Evolutionary conservation across 1,284 basidiomycete genomes (phyloP).

Genomic region (Puccinia polysora): DNA sequence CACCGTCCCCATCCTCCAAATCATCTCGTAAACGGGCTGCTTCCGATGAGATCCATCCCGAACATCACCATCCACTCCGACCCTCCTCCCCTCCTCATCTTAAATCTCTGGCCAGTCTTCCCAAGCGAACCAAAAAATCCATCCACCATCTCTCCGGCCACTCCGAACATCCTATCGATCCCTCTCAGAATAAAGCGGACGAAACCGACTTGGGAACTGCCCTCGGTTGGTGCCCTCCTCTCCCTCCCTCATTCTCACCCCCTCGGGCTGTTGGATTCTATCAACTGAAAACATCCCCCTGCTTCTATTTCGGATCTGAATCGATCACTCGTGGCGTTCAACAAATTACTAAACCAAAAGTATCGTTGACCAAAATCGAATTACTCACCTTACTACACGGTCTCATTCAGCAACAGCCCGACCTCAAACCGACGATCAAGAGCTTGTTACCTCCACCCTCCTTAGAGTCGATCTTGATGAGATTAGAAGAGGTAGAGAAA

Average conservation of each 20-base stretch:
- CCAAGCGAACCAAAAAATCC: conserved; percentile 25
- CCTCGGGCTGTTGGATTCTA: too few species aligned
- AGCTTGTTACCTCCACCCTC: conserved; percentile 23
- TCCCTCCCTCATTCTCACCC: not conserved
- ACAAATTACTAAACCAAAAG: conserved; percentile 13
- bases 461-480: conserved; percentile 11
- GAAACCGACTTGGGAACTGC: conserved; percentile 33
- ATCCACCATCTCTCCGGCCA: not conserved
- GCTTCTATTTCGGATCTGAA: too few species aligned
- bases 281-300: too few species aligned
- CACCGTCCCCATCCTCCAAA: not conserved
- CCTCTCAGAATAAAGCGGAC: conserved; percentile 19
- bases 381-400: conserved; percentile 16
- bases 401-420: conserved; percentile 28
- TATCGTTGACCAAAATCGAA: conserved; percentile 32
- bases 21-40: conserved; percentile 33
- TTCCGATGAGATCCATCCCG: conserved; percentile 17
- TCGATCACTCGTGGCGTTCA: not conserved
- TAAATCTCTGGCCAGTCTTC: not conserved
- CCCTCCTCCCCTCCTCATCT: not conserved
- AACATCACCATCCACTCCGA: not conserved
- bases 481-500: conserved; percentile 18
- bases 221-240: conserved; percentile 2
- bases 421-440: conserved; percentile 26
- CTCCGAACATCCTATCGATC: not conserved